Evolutionary conservation across 768 basidiomycete genomes (phyloP).

Genomic region (Rhizopogon rudus): DNA sequence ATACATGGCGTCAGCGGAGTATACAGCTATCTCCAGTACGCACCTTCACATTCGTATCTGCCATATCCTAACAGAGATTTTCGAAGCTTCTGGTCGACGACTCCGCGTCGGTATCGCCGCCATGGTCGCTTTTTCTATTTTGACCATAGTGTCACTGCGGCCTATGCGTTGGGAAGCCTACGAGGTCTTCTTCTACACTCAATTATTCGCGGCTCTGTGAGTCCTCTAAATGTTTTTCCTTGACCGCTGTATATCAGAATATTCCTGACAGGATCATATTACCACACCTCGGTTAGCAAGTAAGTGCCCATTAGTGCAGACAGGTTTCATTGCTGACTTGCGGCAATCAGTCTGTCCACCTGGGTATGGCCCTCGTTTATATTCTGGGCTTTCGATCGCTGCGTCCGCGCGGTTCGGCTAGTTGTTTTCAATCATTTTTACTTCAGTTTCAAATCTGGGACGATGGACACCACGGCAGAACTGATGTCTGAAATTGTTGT

Average conservation of each 20-base stretch:
- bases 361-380: constrained; percentile 48
- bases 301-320: constrained; percentile 22
- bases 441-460: constrained; percentile 21
- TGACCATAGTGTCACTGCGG: constrained; percentile 41
- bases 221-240: constrained; percentile 4
- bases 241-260: constrained; percentile 5
- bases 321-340: constrained; percentile 4
- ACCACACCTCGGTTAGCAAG: constrained; percentile 32
- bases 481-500: constrained; percentile 36
- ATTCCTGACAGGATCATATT: constrained; percentile 31
- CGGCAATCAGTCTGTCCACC: constrained; percentile 14
- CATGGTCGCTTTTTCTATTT: constrained; percentile 30
- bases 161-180: constrained; percentile 45
- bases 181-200: constrained; percentile 45
- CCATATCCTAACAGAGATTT: neutral
- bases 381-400: constrained; percentile 50
- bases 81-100: constrained; percentile 5
- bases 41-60: neutral
- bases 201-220: constrained; percentile 38
- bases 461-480: constrained; percentile 33
- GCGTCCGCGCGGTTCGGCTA: constrained; percentile 38
- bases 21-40: constrained; percentile 11
- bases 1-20: constrained; percentile 35
- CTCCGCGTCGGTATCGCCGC: constrained; percentile 31
- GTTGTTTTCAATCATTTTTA: constrained; percentile 36